Percentiles rank a stretch among this genome's conserved stretches.
phyloP scores from a whole-genome alignment of 805 yeast species.

The Metschnikowia gruessii region DNA sequence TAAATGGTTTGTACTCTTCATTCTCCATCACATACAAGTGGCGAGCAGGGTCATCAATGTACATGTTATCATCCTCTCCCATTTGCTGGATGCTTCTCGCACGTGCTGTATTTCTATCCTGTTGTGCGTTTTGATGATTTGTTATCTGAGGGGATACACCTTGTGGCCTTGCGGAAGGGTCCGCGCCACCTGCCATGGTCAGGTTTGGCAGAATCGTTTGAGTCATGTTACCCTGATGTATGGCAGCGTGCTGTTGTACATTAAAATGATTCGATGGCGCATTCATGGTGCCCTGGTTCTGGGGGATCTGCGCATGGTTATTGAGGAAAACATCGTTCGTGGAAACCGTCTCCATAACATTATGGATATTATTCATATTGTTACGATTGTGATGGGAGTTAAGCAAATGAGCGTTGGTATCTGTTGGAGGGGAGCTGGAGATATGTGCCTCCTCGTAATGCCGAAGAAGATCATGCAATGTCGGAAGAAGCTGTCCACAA shows the following conservation, averaged over 20 bases:
- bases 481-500: constrained; percentile 90
- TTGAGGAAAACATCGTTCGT: constrained; percentile 88
- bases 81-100: constrained; percentile 26
- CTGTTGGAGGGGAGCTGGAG: constrained; percentile 48
- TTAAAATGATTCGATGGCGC: constrained; percentile 23
- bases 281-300: constrained; percentile 18
- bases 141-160: constrained; percentile 11
- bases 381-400: constrained; percentile 32
- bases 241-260: constrained; percentile 24
- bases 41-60: constrained; percentile 96
- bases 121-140: constrained; percentile 6
- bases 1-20: constrained; percentile 90
- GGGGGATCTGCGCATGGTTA: constrained; percentile 30
- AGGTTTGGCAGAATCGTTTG: constrained; percentile 18
- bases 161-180: constrained; percentile 1
- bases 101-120: constrained; percentile 5
- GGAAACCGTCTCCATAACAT: constrained; percentile 80
- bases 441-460: constrained; percentile 98
- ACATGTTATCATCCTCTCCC: constrained; percentile 54
- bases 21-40: constrained; percentile 89
- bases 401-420: constrained; percentile 27
- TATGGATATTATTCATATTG: constrained; percentile 46
- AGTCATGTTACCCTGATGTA: constrained; percentile 18
- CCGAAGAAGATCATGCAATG: constrained; percentile 85
- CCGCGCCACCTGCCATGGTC: constrained; percentile 15